These are phyloP conservation scores for Apiospora marii DNA, from an alignment of 2,329 filamentous ascomycete genomes.

Conservation along the genomic window DNA sequence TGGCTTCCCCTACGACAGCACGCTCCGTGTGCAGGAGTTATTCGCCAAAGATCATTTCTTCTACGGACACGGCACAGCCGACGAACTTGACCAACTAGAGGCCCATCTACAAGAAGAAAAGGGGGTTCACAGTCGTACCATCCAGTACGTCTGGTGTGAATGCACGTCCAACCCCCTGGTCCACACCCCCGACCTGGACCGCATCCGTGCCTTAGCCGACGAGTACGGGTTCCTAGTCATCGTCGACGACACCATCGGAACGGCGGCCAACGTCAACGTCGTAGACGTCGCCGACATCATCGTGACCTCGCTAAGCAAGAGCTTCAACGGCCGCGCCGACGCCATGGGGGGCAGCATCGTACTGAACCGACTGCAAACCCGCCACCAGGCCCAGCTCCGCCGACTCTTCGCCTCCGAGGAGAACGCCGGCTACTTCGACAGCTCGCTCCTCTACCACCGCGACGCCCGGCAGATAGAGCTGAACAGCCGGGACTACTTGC, in stretches of 20 bases:
- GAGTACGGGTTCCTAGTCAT: conserved; percentile 88
- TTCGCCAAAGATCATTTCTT: not conserved
- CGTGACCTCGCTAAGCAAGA: conserved; percentile 93
- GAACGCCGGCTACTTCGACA: not conserved
- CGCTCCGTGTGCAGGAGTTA: not conserved
- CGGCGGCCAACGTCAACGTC: conserved; percentile 94
- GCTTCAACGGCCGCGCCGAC: conserved; percentile 96
- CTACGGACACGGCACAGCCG: conserved; percentile 71
- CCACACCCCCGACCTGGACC: conserved; percentile 81
- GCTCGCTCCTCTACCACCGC: conserved; percentile 64
- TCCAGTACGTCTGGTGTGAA: conserved; percentile 88
- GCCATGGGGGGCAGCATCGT: conserved; percentile 84
- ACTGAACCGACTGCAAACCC: conserved; percentile 51
- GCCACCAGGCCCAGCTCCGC: conserved; percentile 65
- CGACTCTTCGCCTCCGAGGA: not conserved
- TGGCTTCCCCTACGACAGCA: conserved; percentile 6
- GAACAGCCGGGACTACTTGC: conserved; percentile 94
- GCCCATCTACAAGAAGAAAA: conserved; percentile 73
- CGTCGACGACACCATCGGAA: conserved; percentile 95
- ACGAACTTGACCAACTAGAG: conserved; percentile 87
- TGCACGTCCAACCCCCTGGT: conserved; percentile 94
- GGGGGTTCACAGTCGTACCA: conserved; percentile 64
- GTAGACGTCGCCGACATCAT: conserved; percentile 89
- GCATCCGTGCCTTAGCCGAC: conserved; percentile 83
- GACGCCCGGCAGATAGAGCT: conserved; percentile 55